Evolutionary conservation across 2,329 filamentous ascomycete species (phyloP).

Genomic region (Pseudogymnoascus sp.): DNA sequence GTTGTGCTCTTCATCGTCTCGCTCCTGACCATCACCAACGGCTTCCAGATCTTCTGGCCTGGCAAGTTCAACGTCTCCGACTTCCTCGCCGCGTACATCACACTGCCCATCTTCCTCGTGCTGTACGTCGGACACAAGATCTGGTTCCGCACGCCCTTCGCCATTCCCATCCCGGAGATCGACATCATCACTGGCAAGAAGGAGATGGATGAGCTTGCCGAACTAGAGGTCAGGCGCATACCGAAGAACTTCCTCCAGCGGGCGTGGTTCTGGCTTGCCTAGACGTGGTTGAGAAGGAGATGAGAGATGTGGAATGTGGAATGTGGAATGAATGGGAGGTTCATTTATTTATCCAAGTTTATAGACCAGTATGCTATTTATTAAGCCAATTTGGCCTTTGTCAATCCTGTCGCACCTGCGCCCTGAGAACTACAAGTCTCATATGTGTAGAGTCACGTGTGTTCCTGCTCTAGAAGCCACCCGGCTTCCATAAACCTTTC

Average conservation of each 20-base stretch:
- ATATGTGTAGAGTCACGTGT: not conserved
- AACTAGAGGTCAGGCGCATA: constrained; percentile 42
- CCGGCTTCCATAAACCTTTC: not conserved
- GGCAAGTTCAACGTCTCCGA: constrained; percentile 53
- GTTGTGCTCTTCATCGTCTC: constrained; percentile 50
- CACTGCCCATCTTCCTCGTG: constrained; percentile 52
- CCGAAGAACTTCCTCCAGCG: constrained; percentile 46
- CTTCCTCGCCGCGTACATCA: constrained; percentile 63
- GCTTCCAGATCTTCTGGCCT: constrained; percentile 68
- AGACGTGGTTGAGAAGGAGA: not conserved
- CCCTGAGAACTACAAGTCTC: not conserved
- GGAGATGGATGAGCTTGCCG: constrained; percentile 48
- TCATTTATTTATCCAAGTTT: constrained; percentile 6
- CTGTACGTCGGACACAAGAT: constrained; percentile 58
- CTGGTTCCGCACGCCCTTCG: constrained; percentile 38
- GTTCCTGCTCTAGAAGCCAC: too few species aligned
- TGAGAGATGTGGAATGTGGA: not conserved
- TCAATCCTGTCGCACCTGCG: not conserved
- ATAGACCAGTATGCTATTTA: constrained; percentile 9
- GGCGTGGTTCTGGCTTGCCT: constrained; percentile 52
- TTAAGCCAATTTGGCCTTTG: constrained; percentile 5
- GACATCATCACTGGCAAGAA: constrained; percentile 53
- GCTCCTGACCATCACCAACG: constrained; percentile 65
- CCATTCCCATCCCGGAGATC: constrained; percentile 41
- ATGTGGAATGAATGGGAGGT: not conserved